phyloP scores from a whole-genome alignment of 2,329 filamentous ascomycete species.

The Diaporthe citrichinensis region DNA sequence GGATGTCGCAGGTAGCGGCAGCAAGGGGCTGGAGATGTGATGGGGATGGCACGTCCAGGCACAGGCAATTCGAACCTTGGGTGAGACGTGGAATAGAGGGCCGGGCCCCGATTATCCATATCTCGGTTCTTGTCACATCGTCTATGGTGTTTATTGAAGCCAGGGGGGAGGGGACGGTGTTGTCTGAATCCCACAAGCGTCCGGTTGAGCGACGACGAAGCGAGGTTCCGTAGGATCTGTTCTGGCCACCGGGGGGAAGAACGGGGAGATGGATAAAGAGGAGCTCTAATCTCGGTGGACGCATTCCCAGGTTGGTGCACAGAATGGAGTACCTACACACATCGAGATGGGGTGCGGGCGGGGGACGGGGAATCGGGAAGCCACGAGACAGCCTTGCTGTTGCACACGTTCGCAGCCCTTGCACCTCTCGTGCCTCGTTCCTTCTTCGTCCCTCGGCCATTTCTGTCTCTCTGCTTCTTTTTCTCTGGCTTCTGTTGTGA shows the following conservation, averaged over 20 bases:
- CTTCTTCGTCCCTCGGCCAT: background rate
- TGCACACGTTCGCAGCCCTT: constrained; percentile 12
- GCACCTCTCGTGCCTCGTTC: constrained; percentile 4
- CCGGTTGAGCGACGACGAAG: background rate
- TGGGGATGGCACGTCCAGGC: background rate
- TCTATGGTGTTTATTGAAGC: background rate
- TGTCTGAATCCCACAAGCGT: background rate
- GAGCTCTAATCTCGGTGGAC: constrained; percentile 11
- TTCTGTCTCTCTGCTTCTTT: background rate
- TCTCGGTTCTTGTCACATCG: constrained; percentile 30
- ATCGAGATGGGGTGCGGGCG: background rate
- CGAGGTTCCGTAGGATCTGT: background rate
- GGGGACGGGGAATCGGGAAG: constrained; percentile 15
- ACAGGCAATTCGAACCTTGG: background rate
- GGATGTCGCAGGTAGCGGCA: background rate
- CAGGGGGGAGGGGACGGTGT: background rate
- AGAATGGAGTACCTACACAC: background rate
- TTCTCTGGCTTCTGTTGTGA: background rate
- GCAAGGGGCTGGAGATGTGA: constrained; percentile 1
- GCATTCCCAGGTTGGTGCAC: background rate
- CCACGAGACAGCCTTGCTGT: constrained; percentile 36
- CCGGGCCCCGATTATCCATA: constrained; percentile 33
- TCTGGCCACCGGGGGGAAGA: background rate
- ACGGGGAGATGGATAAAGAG: constrained; percentile 9
- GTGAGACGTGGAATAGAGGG: constrained; percentile 25